A percentile compares a stretch with the other conserved stretches of the same genome.
Conservation (phyloP, 768 basidiomycete genomes). For the Boletus rubescentipes region DNA sequence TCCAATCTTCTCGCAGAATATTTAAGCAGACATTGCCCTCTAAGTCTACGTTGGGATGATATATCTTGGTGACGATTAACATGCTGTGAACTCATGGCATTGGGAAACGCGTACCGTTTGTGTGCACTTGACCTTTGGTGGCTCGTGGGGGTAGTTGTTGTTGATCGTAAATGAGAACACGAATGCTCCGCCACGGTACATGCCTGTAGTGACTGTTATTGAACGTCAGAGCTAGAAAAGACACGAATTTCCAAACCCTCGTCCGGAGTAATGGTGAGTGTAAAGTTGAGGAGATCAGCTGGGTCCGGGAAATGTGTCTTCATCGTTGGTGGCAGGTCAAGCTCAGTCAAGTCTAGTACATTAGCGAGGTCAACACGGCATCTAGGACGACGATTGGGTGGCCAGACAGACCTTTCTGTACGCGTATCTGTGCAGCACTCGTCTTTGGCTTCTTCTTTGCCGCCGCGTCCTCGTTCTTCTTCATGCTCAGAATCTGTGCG, state of each 20-base stretch:
- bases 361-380: constrained; percentile 2
- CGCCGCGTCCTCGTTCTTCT: constrained; percentile 98
- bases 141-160: constrained; percentile 98
- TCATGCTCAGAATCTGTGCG: constrained; percentile 95
- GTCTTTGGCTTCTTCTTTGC: constrained; percentile 99
- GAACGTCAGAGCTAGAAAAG: background rate
- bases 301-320: constrained; percentile 92
- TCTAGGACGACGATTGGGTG: background rate
- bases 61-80: constrained; percentile 62
- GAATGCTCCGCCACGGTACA: constrained; percentile 97
- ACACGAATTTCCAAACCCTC: constrained; percentile 61
- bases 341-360: constrained; percentile 84
- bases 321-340: constrained; percentile 96
- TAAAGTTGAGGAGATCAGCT: constrained; percentile 93
- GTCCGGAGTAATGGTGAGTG: constrained; percentile 92
- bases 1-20: constrained; percentile 99
- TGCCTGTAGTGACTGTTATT: constrained; percentile 53
- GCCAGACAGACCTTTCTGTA: constrained; percentile 84
- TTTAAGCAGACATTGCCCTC: constrained; percentile 99
- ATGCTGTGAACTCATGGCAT: background rate
- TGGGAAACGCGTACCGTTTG: constrained; percentile 65
- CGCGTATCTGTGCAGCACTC: constrained; percentile 95
- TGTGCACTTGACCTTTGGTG: constrained; percentile 97
- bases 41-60: constrained; percentile 97
- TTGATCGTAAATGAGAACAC: constrained; percentile 94